Evolutionary conservation across 2,329 filamentous ascomycete genomes (phyloP), one percentile per base, ranked within the genome.

Genomic region (Pyricularia pennisetigena): DNA sequence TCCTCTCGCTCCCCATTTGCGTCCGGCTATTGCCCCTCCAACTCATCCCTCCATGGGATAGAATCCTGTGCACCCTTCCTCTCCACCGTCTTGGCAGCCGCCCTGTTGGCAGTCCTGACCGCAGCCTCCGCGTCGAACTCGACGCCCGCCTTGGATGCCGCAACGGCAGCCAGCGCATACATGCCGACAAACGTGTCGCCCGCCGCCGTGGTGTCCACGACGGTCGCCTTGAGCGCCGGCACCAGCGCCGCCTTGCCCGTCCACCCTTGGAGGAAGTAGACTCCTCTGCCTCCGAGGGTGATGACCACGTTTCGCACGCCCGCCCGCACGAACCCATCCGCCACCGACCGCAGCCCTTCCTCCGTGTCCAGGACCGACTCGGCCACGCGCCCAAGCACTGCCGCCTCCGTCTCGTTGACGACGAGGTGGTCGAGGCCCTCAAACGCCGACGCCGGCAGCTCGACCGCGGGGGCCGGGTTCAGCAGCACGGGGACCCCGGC

Each of bases 111-210:
- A 76, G 83, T 84, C 64, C 78, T 76, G 64, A 91, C 84, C 0
- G 90, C 88, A 1, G 82, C 80, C 69, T 85, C 85, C 63, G 90
- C 82, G 69, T 85, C 82, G 69, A 87, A 85, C 14, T 69, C 70
- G 14, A 68, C 73, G 29, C 69, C 73, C 30, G 68, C 72, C 62
- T 69, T 70, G 49, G 71, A 72, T n/a, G 75, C 75, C 67, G 28
- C 75, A 57, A 92, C 91, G 32, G 90, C 85, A 69, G 88, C 86
- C 29, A 95, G 86, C 2, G 92, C 91, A 76, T 97, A 97, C 26
- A 88, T 90, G 1, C 95, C 94, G 5, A 96, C 92, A 79, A 97
- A 97, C 0, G 94, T 97, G 77, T 98, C 94, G 0, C 94, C 94
- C 5, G 95, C 95, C 1, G 91, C 94, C 8, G 94, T 98, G 0